Evolutionary conservation across 805 yeast genomes (phyloP).

Genomic region (Kazachstania taianensis): DNA sequence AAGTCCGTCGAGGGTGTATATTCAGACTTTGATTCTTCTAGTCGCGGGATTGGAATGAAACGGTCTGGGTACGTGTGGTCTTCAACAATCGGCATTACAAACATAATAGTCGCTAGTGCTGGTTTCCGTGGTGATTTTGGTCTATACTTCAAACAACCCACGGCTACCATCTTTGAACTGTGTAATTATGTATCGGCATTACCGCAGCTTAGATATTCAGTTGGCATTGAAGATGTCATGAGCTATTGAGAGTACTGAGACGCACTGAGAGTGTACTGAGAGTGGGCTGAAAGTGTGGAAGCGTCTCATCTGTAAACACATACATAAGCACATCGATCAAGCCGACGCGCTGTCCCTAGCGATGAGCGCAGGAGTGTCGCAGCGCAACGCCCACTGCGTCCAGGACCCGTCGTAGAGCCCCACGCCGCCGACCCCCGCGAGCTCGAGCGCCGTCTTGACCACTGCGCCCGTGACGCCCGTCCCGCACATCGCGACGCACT

Average conservation of each 20-base stretch:
- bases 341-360: constrained; percentile 19
- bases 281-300: not conserved
- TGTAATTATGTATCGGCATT: constrained; percentile 1
- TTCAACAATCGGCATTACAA: constrained; percentile 16
- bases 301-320: no score
- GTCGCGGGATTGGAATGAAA: constrained; percentile 8
- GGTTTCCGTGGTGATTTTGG: constrained; percentile 18
- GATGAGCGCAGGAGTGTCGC: constrained; percentile 12
- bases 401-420: constrained; percentile 79
- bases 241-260: not conserved
- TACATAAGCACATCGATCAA: no score
- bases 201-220: not conserved
- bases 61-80: constrained; percentile 9
- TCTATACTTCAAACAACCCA: constrained; percentile 1
- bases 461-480: constrained; percentile 94
- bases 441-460: constrained; percentile 61
- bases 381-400: constrained; percentile 37
- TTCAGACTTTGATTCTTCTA: constrained; percentile 3
- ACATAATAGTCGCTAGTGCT: constrained; percentile 24
- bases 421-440: constrained; percentile 39
- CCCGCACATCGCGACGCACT: constrained; percentile 56
- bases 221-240: not conserved
- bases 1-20: not conserved
- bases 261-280: not conserved
- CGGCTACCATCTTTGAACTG: constrained; percentile 1